Conservation (phyloP, 805 yeast species). For the Metschnikowia shivogae region DNA sequence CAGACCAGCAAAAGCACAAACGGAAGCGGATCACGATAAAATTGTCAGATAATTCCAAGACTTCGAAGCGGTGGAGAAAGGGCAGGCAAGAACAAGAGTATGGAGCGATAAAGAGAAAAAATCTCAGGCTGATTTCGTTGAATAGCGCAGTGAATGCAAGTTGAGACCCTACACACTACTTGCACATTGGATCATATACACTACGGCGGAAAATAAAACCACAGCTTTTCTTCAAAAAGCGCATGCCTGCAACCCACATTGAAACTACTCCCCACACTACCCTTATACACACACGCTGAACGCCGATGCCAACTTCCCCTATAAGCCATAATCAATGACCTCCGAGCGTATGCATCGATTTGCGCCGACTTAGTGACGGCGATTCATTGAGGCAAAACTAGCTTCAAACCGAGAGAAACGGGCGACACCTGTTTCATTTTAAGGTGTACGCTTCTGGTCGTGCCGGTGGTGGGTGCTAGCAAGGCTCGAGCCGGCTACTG, state of each 20-base stretch:
- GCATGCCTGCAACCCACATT: background rate
- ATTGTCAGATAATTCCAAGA: background rate
- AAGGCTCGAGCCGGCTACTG: constrained; percentile 1
- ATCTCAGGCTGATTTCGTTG: constrained; percentile 2
- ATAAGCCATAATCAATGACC: too few relatives aligned
- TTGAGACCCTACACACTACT: constrained; percentile 4
- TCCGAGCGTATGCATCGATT: too few relatives aligned
- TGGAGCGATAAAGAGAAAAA: constrained; percentile 4
- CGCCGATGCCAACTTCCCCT: too few relatives aligned
- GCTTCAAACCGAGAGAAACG: too few relatives aligned
- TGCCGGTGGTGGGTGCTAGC: background rate
- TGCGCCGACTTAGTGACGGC: too few relatives aligned
- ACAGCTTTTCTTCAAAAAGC: background rate
- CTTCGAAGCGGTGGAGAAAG: too few relatives aligned
- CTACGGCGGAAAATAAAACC: constrained; percentile 3
- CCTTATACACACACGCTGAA: background rate
- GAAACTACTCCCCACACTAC: background rate
- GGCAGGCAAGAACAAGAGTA: background rate
- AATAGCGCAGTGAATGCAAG: constrained; percentile 6
- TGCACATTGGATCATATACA: constrained; percentile 3
- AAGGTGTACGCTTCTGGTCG: too few relatives aligned
- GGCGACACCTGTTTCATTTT: too few relatives aligned
- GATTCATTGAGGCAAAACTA: too few relatives aligned
- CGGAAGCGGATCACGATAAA: background rate
- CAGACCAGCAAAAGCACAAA: background rate